Evolutionary conservation across 192 early-diverging fungal genomes (phyloP), one percentile per base, ranked within the genome.

Genomic region (Mortierella antarctica): DNA sequence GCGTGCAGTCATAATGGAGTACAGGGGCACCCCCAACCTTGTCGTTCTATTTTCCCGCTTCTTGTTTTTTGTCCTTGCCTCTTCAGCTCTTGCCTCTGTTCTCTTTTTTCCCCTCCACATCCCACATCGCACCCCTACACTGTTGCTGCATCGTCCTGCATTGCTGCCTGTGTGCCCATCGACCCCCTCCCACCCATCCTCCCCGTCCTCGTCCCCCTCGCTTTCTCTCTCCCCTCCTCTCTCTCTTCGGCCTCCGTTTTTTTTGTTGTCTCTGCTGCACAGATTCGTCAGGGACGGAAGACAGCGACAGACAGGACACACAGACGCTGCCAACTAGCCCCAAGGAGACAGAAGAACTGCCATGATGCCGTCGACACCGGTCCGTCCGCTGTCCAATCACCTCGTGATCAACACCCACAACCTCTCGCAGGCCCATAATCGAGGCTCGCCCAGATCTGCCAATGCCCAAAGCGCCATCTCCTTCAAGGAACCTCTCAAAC

Each of bases 331-430:
- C 31, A 31, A 31, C 31, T 31, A 31, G 31, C 31, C 31, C 1
- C 31, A 31, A 31, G 31, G 31, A 31, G 31, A 46, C 21, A 14
- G 17, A 56, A 56, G 54, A 20, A 55, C 12, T 50, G 39, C 54
- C 53, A 79, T 17, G 50, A 80, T 80, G 77, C 70, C 70, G 6
- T 72, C 77, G n/a, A 68, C 77, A 42, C 77, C 77, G 3, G 60
- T 71, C 21, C 63, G 67, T 21, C 77, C 77, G 7, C 70, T 80
- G 53, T 61, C 77, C 41, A 80, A 71, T 18, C 76, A 79, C 50
- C 64, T 79, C 31, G 68, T 79, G 57, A 79, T 79, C 56, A 79
- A 71, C 70, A 80, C 77, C 59, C 77, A 80, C 39, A 80, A 80
- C 40, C 70, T 80, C 46, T 80, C 77, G 15, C 77, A 80, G 65